Percentiles rank a stretch among this genome's conserved stretches.
phyloP scores from a whole-genome alignment of 108 stramenopile species.

The Mediolabrus comicus region DNA sequence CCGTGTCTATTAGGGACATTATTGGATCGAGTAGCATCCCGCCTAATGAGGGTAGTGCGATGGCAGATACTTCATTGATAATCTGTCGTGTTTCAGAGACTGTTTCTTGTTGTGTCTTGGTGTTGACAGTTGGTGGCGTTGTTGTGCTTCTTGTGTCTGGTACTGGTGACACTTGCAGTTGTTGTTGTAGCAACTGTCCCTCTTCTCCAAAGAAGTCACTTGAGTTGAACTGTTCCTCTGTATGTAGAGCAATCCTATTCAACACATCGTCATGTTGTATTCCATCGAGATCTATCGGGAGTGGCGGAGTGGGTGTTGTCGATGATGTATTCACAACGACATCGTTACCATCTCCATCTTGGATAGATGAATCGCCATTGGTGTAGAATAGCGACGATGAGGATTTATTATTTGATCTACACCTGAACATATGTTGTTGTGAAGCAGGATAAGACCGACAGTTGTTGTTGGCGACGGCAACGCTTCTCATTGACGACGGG shows the following conservation, averaged over 20 bases:
- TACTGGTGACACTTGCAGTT: neutral
- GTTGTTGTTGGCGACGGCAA: neutral
- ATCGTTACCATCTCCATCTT: neutral
- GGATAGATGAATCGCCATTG: neutral
- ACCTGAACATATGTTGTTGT: neutral
- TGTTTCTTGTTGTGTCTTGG: neutral
- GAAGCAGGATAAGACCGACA: neutral
- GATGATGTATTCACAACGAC: neutral
- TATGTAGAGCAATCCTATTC: neutral
- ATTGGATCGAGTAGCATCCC: slow-evolving; percentile 50
- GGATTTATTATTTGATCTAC: neutral
- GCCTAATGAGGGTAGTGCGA: slow-evolving; percentile 31
- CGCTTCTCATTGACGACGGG: neutral
- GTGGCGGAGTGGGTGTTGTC: neutral
- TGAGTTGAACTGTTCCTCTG: neutral
- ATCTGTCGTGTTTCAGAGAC: slow-evolving; percentile 9
- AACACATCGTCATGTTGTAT: neutral
- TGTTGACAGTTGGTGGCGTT: neutral
- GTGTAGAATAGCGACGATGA: neutral
- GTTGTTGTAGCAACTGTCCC: neutral
- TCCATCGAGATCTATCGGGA: neutral
- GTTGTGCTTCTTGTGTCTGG: neutral
- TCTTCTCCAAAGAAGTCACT: neutral
- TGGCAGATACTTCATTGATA: slow-evolving; percentile 15
- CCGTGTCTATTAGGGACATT: slow-evolving; percentile 54